Base-by-base conservation (phyloP, 73 alveolate genomes). In the Paraurostyla sp. region DNA sequence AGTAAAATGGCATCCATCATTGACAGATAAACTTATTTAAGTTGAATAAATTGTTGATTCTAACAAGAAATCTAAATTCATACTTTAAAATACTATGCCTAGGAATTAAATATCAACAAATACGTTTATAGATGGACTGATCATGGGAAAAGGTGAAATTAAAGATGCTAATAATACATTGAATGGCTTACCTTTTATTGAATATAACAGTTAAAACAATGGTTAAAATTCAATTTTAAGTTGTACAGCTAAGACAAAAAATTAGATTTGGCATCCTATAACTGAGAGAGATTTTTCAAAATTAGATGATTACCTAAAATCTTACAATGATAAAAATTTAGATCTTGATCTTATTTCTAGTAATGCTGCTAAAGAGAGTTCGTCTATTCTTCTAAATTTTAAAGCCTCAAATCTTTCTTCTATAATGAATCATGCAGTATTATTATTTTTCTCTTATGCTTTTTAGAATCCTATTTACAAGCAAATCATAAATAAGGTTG, bases 1-100 rank as follows among this genome's bases (percentile, higher is more conserved):
- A 35, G 69, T 52, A 52, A 52, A 52, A n/a, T 52, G 69, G 69
- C 69, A 52, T 52, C 69, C 69, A 6, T 52, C 69, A 20, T 52
- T 52, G 23, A 52, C 69, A 52, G 69, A 52, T 52, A 52, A 52
- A n/a, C 13, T 52, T 13, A 52, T 35, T 9, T 25, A 18, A 6
- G 69, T 52, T 52, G 69, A 52, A 52, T 18, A 20, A 18, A 35
- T 52, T 52, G 22, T 52, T n/a, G n/a, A n/a, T n/a, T n/a, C n/a
- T n/a, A n/a, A n/a, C n/a, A n/a, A n/a, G n/a, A n/a, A n/a, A n/a
- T n/a, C n/a, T n/a, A n/a, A n/a, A n/a, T n/a, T n/a, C n/a, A n/a
- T n/a, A n/a, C n/a, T n/a, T n/a, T n/a, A n/a, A n/a, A n/a, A n/a
- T n/a, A n/a, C n/a, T n/a, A n/a, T n/a, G n/a, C n/a, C n/a, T n/a